phyloP scores from a whole-genome alignment of 176 grass and related monocot genomes.

The Oryza officinalis region DNA sequence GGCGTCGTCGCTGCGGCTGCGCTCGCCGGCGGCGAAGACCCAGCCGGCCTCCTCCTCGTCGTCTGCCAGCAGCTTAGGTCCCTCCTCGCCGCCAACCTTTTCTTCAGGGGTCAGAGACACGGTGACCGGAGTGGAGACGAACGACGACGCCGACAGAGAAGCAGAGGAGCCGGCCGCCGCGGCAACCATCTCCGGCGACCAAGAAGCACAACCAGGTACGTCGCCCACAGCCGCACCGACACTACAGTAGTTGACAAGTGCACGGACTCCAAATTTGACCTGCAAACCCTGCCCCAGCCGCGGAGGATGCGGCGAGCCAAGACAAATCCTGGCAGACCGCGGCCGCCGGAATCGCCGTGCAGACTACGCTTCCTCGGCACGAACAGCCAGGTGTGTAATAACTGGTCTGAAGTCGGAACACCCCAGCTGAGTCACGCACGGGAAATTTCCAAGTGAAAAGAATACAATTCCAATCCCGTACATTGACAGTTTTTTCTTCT shows the following conservation, averaged over 20 bases:
- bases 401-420: no score
- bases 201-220: not conserved
- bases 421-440: no score
- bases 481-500: no score
- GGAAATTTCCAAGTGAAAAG: no score
- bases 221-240: not conserved
- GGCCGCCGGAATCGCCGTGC: not conserved
- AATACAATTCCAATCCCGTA: no score
- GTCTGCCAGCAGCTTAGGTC: no score
- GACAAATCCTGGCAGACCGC: conserved; percentile 3
- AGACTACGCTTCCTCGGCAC: not conserved
- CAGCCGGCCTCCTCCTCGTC: no score
- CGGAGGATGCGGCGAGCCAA: not conserved
- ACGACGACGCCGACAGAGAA: no score
- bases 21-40: no score
- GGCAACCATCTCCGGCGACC: conserved; percentile 9
- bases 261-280: not conserved
- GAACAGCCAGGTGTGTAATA: conserved; percentile 6
- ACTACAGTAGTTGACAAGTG: not conserved
- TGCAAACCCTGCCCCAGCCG: not conserved
- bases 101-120: no score
- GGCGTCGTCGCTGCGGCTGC: not conserved
- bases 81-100: no score
- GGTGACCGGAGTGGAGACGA: no score
- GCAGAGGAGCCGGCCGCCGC: not conserved